Percentiles rank a stretch among this genome's conserved stretches.
Conservation (phyloP, 306 rosid species). For the Astragalus membranaceus region DNA sequence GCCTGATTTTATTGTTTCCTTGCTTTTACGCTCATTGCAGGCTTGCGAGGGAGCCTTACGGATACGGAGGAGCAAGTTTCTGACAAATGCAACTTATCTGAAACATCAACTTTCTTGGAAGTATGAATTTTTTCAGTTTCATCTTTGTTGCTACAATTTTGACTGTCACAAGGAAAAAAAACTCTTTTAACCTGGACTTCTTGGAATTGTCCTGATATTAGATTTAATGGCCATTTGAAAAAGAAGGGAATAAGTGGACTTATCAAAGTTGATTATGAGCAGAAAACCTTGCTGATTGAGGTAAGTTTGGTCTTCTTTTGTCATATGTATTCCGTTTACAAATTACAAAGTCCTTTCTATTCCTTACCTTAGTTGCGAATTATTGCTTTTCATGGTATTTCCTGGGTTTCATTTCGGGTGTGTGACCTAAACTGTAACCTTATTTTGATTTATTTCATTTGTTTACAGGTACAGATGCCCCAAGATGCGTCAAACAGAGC, state of each 20-base stretch:
- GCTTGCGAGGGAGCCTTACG: constrained; percentile 64
- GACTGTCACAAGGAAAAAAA: not conserved
- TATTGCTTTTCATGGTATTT: not conserved
- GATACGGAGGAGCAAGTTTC: constrained; percentile 45
- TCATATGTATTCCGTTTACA: not conserved
- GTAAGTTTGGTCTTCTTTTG: constrained; percentile 36
- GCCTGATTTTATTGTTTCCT: not conserved
- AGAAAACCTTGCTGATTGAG: constrained; percentile 72
- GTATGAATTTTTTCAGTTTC: constrained; percentile 37
- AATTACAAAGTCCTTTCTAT: not conserved
- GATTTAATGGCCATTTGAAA: constrained; percentile 74
- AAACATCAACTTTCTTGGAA: constrained; percentile 78
- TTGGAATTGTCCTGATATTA: constrained; percentile 22
- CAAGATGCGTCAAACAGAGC: constrained; percentile 80
- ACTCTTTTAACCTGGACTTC: not conserved
- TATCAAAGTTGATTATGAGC: constrained; percentile 58
- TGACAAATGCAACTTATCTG: constrained; percentile 50
- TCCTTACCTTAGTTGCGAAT: not conserved
- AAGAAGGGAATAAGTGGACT: constrained; percentile 87
- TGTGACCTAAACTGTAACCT: constrained; percentile 1
- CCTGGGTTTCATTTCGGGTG: constrained; percentile 4
- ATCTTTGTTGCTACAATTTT: not conserved
- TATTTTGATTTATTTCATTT: not conserved
- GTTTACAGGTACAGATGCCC: constrained; percentile 81
- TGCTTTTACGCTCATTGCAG: constrained; percentile 28